These are phyloP conservation scores for Carex pumila DNA, from an alignment of 176 grass and related monocot genomes.

Conservation along the genomic window DNA sequence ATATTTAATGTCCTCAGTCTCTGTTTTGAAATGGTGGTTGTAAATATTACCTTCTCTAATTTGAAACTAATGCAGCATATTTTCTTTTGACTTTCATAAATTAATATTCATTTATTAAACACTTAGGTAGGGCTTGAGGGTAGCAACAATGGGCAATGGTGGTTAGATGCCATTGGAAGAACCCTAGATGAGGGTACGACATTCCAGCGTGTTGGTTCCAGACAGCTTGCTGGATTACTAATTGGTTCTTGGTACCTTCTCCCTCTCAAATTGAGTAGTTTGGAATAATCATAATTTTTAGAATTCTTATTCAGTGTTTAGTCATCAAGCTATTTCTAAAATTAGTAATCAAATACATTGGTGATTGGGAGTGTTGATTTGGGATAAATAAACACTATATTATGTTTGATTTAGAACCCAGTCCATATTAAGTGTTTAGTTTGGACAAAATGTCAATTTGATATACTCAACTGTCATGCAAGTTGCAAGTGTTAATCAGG, in stretches of 20 bases:
- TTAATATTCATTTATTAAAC: conserved; percentile 15
- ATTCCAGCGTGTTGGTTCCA: conserved; percentile 94
- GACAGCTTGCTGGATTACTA: conserved; percentile 85
- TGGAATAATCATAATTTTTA: conserved; percentile 13
- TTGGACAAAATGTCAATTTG: neutral
- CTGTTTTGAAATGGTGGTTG: neutral
- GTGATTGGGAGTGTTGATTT: neutral
- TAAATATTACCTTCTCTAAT: neutral
- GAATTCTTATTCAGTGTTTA: neutral
- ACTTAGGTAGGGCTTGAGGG: conserved; percentile 96
- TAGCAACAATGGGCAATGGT: conserved; percentile 94
- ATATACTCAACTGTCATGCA: neutral
- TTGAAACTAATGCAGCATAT: conserved; percentile 1
- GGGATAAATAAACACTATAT: neutral
- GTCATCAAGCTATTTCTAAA: neutral
- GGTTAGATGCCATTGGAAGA: conserved; percentile 90
- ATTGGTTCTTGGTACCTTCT: conserved; percentile 81
- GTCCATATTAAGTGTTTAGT: neutral
- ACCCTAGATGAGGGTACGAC: conserved; percentile 74
- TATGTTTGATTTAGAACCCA: neutral
- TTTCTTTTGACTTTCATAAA: neutral
- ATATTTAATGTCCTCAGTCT: neutral
- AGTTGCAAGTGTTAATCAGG: neutral
- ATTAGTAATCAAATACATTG: neutral
- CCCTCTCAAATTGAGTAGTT: neutral